These are phyloP conservation scores for Crithidia acanthocephali DNA, from an alignment of 208 protist genomes.

Conservation along the genomic window DNA sequence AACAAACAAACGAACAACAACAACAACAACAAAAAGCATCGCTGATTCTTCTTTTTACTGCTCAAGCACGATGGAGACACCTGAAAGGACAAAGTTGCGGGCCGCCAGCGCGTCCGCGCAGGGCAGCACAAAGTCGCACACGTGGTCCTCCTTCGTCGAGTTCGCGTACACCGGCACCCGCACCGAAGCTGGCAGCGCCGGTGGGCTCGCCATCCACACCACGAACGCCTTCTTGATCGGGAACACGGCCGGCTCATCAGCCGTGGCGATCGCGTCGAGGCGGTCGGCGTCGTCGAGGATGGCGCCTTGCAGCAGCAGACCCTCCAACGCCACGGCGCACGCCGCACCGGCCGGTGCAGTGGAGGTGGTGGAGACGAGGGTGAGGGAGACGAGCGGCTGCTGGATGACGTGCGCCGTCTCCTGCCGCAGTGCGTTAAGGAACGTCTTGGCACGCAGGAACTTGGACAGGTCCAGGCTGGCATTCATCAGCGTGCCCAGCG, in stretches of 20 bases:
- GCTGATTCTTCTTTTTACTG: constrained; percentile 39
- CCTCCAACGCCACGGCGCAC: constrained; percentile 66
- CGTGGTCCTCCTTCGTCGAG: constrained; percentile 76
- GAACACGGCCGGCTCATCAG: constrained; percentile 84
- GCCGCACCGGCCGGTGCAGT: constrained; percentile 53
- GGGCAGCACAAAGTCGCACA: constrained; percentile 88
- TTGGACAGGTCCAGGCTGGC: constrained; percentile 76
- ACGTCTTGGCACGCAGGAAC: constrained; percentile 94
- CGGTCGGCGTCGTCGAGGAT: constrained; percentile 70
- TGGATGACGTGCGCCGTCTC: constrained; percentile 87
- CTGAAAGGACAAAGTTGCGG: constrained; percentile 86
- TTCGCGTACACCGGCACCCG: constrained; percentile 89
- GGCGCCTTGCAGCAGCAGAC: constrained; percentile 88
- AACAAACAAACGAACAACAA: background rate
- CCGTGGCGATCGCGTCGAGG: constrained; percentile 73
- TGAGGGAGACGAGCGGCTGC: constrained; percentile 84
- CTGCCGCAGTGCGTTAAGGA: constrained; percentile 96
- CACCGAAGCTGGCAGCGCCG: constrained; percentile 38
- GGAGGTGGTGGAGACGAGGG: constrained; percentile 61
- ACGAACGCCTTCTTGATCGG: constrained; percentile 78
- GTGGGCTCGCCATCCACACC: constrained; percentile 55
- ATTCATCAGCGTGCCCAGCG: constrained; percentile 72
- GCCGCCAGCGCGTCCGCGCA: constrained; percentile 65
- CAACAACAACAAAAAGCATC: background rate
- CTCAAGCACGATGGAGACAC: constrained; percentile 87